Percentiles rank a stretch among this genome's conserved stretches.
phyloP scores from a whole-genome alignment of 345 rosid species.

The Citrus unshiu region DNA sequence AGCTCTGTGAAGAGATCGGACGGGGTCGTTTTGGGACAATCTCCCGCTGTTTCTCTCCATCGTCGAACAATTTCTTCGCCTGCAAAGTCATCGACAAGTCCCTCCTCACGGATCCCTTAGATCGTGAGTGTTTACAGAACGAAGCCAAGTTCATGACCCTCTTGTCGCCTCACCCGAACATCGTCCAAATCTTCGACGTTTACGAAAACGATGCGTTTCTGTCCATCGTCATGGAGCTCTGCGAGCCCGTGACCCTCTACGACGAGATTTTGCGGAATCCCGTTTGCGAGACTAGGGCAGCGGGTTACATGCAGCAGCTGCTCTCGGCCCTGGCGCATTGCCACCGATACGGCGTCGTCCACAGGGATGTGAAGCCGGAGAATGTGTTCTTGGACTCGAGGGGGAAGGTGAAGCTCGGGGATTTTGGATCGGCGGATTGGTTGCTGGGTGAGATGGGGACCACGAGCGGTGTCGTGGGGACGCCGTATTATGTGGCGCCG shows the following conservation, averaged over 20 bases:
- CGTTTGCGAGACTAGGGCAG: constrained; percentile 44
- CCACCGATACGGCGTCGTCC: constrained; percentile 61
- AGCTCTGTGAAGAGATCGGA: constrained; percentile 66
- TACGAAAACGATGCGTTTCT: constrained; percentile 57
- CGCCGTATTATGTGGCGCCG: constrained; percentile 84
- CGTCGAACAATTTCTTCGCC: constrained; percentile 47
- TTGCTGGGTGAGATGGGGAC: constrained; percentile 28
- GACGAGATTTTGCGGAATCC: constrained; percentile 31
- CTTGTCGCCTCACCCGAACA: constrained; percentile 59
- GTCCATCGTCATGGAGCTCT: constrained; percentile 57
- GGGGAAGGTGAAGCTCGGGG: constrained; percentile 45
- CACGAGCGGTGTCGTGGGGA: constrained; percentile 62
- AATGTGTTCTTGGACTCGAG: constrained; percentile 52
- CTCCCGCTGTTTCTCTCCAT: constrained; percentile 50
- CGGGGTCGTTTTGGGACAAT: constrained; percentile 71
- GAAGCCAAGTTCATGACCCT: constrained; percentile 72
- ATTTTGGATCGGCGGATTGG: constrained; percentile 73
- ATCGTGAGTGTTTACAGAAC: constrained; percentile 63
- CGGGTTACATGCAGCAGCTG: constrained; percentile 38
- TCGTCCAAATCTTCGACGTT: constrained; percentile 47
- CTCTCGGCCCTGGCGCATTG: constrained; percentile 64
- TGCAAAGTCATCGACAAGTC: constrained; percentile 66
- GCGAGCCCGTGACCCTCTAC: constrained; percentile 54
- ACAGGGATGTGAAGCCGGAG: constrained; percentile 78
- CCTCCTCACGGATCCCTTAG: constrained; percentile 50